A percentile compares a stretch with the other conserved stretches of the same genome.
Conservation (phyloP, 1,284 basidiomycete species). For the Sporisorium exsertum region DNA sequence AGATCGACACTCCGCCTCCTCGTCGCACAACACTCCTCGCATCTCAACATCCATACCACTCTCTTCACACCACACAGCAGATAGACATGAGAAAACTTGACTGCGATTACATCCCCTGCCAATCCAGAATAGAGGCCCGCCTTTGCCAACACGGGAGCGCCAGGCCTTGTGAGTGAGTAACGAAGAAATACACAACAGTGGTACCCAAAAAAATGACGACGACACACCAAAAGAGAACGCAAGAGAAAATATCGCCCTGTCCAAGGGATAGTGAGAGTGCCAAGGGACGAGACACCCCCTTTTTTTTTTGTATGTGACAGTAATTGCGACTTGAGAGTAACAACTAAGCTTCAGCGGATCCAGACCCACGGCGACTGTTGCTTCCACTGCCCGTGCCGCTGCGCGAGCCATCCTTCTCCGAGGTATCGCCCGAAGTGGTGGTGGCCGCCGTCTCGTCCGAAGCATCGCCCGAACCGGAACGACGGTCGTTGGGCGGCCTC, state of each 20-base stretch:
- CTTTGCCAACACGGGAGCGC: background rate
- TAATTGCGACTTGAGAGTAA: background rate
- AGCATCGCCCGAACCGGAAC: conserved; percentile 43
- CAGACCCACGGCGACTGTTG: conserved; percentile 39
- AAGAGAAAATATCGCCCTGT: background rate
- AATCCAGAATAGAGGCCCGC: background rate
- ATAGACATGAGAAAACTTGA: background rate
- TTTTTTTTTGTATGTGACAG: background rate
- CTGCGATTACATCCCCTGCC: background rate
- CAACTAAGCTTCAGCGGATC: conserved; percentile 31
- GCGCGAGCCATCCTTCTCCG: conserved; percentile 49
- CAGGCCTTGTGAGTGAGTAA: conserved; percentile 1
- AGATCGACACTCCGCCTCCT: too few relatives aligned
- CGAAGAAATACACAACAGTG: conserved; percentile 9
- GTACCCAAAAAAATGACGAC: conserved; percentile 1
- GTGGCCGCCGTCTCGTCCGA: conserved; percentile 51
- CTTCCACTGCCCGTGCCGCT: conserved; percentile 38
- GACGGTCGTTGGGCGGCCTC: conserved; percentile 27
- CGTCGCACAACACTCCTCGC: too few relatives aligned
- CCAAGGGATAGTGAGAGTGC: background rate
- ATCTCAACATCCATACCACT: too few relatives aligned
- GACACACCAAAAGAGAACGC: background rate
- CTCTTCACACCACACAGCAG: background rate
- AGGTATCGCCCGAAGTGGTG: conserved; percentile 46
- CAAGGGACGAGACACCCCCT: background rate